Conservation (phyloP, 2,329 filamentous ascomycete genomes). For the Xenosphaeropsis pyriputrescens region DNA sequence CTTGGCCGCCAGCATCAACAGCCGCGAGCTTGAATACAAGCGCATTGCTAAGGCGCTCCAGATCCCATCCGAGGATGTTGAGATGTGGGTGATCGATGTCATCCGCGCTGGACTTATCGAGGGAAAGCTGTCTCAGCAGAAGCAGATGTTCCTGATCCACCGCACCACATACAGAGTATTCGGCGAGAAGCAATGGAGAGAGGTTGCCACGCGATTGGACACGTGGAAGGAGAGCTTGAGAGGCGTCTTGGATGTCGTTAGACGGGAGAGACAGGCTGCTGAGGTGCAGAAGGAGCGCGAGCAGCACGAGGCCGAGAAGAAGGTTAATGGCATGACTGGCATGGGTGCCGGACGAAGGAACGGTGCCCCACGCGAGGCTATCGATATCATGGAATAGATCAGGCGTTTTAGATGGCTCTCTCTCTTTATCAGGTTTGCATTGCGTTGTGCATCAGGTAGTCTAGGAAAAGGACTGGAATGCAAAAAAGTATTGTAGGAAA, state of each 20-base stretch:
- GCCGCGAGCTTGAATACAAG: constrained; percentile 77
- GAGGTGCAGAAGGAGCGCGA: constrained; percentile 66
- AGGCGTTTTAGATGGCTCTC: too few species aligned
- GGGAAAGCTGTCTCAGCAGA: constrained; percentile 88
- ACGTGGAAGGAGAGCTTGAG: constrained; percentile 77
- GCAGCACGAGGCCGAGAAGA: constrained; percentile 55
- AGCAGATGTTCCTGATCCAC: constrained; percentile 88
- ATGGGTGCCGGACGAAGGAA: constrained; percentile 27
- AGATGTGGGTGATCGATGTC: constrained; percentile 98
- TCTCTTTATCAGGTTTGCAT: too few species aligned
- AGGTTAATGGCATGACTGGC: constrained; percentile 22
- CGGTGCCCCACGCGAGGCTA: too few species aligned
- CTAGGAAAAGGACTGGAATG: too few species aligned
- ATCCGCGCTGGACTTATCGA: constrained; percentile 92
- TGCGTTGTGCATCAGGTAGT: too few species aligned
- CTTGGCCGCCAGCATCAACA: constrained; percentile 69
- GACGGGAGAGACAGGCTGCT: constrained; percentile 68
- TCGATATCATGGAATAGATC: too few species aligned
- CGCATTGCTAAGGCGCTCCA: constrained; percentile 75
- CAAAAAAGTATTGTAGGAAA: too few species aligned
- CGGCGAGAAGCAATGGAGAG: constrained; percentile 94
- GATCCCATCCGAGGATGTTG: constrained; percentile 70
- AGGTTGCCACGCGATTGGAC: constrained; percentile 80
- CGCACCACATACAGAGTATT: constrained; percentile 94
- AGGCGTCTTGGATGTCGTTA: constrained; percentile 64